These are phyloP conservation scores for Rhododendron vialii DNA, from an alignment of 148 eudicot species.

Conservation along the genomic window DNA sequence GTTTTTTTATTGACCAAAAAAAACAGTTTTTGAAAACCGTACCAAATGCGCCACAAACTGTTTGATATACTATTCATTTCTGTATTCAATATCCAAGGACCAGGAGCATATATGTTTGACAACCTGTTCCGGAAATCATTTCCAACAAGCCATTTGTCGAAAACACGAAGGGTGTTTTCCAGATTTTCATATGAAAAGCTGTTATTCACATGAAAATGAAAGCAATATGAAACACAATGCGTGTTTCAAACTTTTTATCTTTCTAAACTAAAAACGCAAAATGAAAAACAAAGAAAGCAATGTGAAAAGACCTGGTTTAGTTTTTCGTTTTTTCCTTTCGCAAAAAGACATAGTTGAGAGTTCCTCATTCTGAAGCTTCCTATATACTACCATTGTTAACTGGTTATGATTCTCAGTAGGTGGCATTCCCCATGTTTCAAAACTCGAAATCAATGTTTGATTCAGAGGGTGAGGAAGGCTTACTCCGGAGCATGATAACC, in stretches of 20 bases:
- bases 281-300: neutral
- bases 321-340: neutral
- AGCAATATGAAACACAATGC: neutral
- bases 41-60: too few relatives aligned
- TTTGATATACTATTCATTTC: too few relatives aligned
- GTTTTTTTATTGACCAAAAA: too few relatives aligned
- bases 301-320: neutral
- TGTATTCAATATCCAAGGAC: too few relatives aligned
- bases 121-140: neutral
- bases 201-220: neutral
- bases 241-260: neutral
- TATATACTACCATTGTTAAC: neutral
- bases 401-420: neutral
- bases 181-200: neutral
- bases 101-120: neutral
- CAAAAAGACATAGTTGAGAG: neutral
- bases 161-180: neutral
- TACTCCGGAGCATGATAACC: conserved; percentile 81
- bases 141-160: neutral
- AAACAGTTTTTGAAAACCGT: too few relatives aligned
- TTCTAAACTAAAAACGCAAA: neutral
- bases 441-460: neutral
- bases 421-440: neutral
- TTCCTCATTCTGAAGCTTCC: neutral
- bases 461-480: neutral